Base-by-base conservation (phyloP, 495 filamentous ascomycete species). In the Neurospora sp. region DNA sequence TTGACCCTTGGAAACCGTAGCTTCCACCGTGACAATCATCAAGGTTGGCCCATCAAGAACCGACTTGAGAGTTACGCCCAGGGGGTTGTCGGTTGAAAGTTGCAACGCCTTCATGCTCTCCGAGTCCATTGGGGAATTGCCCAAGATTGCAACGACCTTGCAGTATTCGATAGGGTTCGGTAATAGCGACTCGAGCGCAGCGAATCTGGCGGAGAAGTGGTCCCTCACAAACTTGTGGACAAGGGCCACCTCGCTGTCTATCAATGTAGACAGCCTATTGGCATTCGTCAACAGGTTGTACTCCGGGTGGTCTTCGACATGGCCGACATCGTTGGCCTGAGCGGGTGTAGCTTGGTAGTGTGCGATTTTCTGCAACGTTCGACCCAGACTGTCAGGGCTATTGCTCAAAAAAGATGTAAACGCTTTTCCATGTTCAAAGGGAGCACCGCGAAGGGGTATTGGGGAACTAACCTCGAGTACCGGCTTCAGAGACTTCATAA, bases 11-110 rank as follows among this genome's bases (percentile, higher is more conserved):
- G 93, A 95, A 5, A 92, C 95, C 23, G 93, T 96, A 70, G 94
- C 96, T 84, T 97, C 95, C 18, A 98, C 90, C n/a, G 93, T 93
- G 59, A 99, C 94, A 35, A 96, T 92, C 94, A 98, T 98, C 75
- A 98, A 82, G 0, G 93, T 91, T 5, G 95, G 94, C 0, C 93
- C 92, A 82, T 96, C 93, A 6, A 99, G 86, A 6, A 98, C 88
- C 0, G 88, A 86, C 75, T 92, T 92, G 48, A 99, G 87, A 0
- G 93, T 88, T 73, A 87, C 86, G 23, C 92, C 89, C 5, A 94
- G 86, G 39, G 91, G 84, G 81, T 98, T 97, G 73, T 95, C 88
- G 35, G 88, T 92, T 5, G 90, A 89, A 1, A 87, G 84, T 73
- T 89, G 87, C 42, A 97, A 84, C 3, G 86, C 81, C 79, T 93